These are phyloP conservation scores for Magnaporthiopsis rhizophila DNA, from an alignment of 2,329 filamentous ascomycete genomes.

Conservation along the genomic window DNA sequence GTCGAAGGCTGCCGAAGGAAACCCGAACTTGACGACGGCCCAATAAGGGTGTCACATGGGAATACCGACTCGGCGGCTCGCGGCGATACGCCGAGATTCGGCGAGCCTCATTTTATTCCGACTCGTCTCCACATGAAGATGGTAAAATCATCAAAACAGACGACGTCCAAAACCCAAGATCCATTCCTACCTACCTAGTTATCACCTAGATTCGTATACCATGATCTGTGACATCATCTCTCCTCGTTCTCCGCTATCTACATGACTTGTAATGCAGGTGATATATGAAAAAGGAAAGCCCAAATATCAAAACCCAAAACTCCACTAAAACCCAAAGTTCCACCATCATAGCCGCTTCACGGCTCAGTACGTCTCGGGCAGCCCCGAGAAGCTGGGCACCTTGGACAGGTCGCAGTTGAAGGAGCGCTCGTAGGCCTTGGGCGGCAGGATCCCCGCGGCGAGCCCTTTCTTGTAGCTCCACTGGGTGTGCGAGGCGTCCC, in stretches of 20 bases:
- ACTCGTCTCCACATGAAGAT: no score
- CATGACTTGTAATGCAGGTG: background rate
- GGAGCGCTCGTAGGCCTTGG: conserved; percentile 60
- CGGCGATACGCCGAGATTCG: background rate
- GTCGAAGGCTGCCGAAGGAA: no score
- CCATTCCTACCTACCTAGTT: background rate
- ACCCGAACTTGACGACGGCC: no score
- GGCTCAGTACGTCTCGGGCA: conserved; percentile 42
- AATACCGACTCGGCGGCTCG: no score
- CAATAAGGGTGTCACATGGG: no score
- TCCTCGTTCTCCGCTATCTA: background rate
- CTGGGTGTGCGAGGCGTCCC: conserved; percentile 50
- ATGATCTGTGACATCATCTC: background rate
- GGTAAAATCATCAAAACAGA: background rate
- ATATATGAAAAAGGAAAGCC: background rate
- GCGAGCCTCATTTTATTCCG: background rate
- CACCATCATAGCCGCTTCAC: no score
- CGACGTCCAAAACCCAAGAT: background rate
- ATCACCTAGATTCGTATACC: background rate
- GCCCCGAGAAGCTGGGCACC: conserved; percentile 45
- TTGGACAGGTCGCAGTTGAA: conserved; percentile 55
- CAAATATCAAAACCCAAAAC: background rate
- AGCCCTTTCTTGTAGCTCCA: conserved; percentile 88
- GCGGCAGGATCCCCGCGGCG: conserved; percentile 69
- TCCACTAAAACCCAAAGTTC: no score